A percentile compares a stretch with the other conserved stretches of the same genome.
These are phyloP conservation scores for Globisporangium abappressorium DNA, from an alignment of 352 stramenopile species.

Conservation along the genomic window DNA sequence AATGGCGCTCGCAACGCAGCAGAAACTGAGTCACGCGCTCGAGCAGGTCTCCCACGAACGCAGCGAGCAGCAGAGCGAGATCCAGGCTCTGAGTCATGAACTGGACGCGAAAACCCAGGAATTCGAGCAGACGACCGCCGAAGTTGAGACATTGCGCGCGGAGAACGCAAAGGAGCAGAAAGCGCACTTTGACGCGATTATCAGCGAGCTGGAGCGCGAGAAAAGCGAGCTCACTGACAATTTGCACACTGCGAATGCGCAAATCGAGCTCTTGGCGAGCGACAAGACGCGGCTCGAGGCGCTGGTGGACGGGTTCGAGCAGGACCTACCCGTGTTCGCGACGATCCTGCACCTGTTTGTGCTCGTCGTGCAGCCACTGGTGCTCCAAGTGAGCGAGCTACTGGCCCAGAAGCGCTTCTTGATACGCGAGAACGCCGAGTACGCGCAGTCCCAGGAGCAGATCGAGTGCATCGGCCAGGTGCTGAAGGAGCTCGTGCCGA, in stretches of 20 bases:
- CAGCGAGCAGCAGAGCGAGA: slow-evolving; percentile 21
- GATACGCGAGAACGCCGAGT: slow-evolving; percentile 45
- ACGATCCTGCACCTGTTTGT: slow-evolving; percentile 57
- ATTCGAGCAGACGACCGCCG: slow-evolving; percentile 30
- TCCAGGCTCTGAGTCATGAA: slow-evolving; percentile 30
- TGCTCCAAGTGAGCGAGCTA: slow-evolving; percentile 69
- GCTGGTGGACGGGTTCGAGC: slow-evolving; percentile 31
- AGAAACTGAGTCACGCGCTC: slow-evolving; percentile 22
- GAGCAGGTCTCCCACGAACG: slow-evolving; percentile 21
- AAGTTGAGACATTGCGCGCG: slow-evolving; percentile 43
- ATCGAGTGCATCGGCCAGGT: slow-evolving; percentile 64
- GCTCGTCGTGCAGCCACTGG: slow-evolving; percentile 48
- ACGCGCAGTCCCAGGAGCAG: slow-evolving; percentile 37
- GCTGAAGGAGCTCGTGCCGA: slow-evolving; percentile 51
- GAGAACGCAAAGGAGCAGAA: slow-evolving; percentile 41
- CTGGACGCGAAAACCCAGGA: slow-evolving; percentile 31
- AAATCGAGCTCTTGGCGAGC: slow-evolving; percentile 15
- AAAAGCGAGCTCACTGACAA: slow-evolving; percentile 25
- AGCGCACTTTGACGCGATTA: slow-evolving; percentile 24
- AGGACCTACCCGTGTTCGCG: slow-evolving; percentile 42
- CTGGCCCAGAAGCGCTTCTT: slow-evolving; percentile 59
- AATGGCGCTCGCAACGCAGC: slow-evolving; percentile 17
- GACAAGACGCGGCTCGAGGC: slow-evolving; percentile 27
- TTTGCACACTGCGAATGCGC: slow-evolving; percentile 25
- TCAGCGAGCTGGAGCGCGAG: slow-evolving; percentile 40